Percentiles rank a stretch among this genome's conserved stretches.
phyloP scores from a whole-genome alignment of 2,329 filamentous ascomycete genomes.

The Cladosporium sp. region DNA sequence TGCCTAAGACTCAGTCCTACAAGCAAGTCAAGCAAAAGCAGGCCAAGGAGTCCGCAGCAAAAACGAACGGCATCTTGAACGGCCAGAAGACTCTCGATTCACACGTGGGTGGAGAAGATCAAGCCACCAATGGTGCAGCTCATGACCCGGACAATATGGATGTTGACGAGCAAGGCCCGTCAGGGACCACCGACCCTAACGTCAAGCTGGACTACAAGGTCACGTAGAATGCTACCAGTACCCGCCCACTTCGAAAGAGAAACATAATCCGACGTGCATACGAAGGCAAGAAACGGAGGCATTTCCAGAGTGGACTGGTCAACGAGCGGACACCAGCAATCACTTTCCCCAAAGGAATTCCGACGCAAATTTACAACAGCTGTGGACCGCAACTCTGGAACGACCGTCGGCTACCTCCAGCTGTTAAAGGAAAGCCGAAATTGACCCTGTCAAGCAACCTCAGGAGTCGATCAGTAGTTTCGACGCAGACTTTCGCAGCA shows the following conservation, averaged over 20 bases:
- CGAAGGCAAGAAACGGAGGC: constrained; percentile 1
- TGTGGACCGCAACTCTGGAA: neutral
- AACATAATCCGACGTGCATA: constrained; percentile 4
- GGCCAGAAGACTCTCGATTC: constrained; percentile 18
- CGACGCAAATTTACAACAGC: too few relatives aligned
- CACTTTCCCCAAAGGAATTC: too few relatives aligned
- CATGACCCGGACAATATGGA: constrained; percentile 21
- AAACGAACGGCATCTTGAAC: constrained; percentile 9
- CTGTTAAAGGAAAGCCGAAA: neutral
- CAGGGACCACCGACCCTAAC: neutral
- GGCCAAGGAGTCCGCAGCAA: constrained; percentile 20
- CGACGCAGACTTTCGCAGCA: neutral
- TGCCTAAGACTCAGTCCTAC: constrained; percentile 79
- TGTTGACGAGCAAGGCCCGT: constrained; percentile 15
- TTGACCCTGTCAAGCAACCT: neutral
- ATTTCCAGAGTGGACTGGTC: too few relatives aligned
- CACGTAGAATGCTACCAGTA: neutral
- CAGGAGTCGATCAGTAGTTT: constrained; percentile 3
- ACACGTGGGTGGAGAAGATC: constrained; percentile 16
- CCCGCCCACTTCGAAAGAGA: neutral
- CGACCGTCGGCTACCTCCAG: neutral
- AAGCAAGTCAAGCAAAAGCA: constrained; percentile 66
- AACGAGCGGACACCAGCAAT: too few relatives aligned
- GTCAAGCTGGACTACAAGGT: neutral
- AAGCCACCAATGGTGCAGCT: constrained; percentile 20